Conservation (phyloP, 345 rosid species). For the Psidium guajava region DNA sequence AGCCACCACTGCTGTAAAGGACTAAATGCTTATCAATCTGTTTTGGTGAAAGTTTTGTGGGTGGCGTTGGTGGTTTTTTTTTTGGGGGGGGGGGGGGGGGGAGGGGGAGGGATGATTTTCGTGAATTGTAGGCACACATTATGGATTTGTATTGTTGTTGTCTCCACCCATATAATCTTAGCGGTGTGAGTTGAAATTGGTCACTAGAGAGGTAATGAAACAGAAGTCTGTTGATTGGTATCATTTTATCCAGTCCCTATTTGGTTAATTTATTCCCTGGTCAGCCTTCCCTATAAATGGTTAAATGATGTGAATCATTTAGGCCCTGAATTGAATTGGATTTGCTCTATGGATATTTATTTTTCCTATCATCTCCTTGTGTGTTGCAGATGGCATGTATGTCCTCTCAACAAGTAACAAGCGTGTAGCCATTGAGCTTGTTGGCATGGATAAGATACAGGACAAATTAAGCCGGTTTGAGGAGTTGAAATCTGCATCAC, state of each 20-base stretch:
- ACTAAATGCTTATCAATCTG: not conserved
- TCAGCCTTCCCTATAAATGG: not conserved
- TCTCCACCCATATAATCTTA: not conserved
- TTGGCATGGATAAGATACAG: constrained; percentile 72
- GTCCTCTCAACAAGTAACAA: constrained; percentile 73
- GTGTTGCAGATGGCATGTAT: constrained; percentile 78
- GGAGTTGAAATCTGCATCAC: constrained; percentile 59
- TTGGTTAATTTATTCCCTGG: not conserved
- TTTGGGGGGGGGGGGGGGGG: not conserved
- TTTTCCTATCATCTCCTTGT: not conserved
- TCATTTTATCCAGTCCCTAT: not conserved
- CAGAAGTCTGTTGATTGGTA: not conserved
- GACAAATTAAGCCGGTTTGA: constrained; percentile 73
- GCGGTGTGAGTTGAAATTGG: not conserved
- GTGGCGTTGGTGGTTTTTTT: not conserved
- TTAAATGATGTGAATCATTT: not conserved
- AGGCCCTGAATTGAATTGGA: not conserved
- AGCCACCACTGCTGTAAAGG: not conserved
- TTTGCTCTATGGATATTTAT: not conserved
- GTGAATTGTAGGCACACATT: not conserved
- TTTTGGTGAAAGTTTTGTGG: not conserved
- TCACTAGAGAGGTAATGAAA: not conserved
- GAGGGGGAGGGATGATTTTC: not conserved
- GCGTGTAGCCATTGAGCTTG: constrained; percentile 60
- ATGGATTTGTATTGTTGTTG: not conserved